phyloP scores from a whole-genome alignment of 2,329 filamentous ascomycete genomes.

The Pestalotiopsis sp. region DNA sequence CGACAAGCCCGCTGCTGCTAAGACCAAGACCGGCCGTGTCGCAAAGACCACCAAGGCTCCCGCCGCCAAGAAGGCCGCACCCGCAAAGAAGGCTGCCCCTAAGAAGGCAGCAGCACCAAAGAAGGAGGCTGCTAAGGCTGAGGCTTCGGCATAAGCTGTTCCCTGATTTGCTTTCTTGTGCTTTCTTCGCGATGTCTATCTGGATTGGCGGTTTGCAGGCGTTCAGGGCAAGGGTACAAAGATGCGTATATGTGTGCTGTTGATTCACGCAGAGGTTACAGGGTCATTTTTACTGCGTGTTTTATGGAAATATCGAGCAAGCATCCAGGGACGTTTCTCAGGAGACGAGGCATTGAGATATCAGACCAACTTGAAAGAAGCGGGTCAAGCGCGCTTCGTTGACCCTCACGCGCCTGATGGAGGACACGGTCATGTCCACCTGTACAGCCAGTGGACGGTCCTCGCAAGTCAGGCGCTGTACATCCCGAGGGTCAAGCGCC shows the following conservation, averaged over 20 bases:
- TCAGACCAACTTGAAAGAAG: neutral
- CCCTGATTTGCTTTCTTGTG: constrained; percentile 23
- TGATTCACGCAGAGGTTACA: constrained; percentile 26
- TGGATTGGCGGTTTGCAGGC: constrained; percentile 32
- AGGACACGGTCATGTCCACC: constrained; percentile 2
- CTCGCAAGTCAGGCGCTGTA: constrained; percentile 22
- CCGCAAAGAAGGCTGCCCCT: constrained; percentile 46
- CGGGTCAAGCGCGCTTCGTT: neutral
- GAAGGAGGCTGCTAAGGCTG: constrained; percentile 40
- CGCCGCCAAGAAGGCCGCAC: constrained; percentile 45
- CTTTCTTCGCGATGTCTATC: constrained; percentile 39
- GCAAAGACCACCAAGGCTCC: constrained; percentile 41
- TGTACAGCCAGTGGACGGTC: constrained; percentile 8
- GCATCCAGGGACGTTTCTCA: constrained; percentile 18
- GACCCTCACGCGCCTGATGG: neutral
- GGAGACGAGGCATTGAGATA: neutral
- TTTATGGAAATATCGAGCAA: constrained; percentile 20
- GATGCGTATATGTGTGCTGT: constrained; percentile 28
- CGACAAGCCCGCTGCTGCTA: constrained; percentile 82
- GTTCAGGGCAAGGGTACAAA: constrained; percentile 35
- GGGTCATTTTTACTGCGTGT: constrained; percentile 26
- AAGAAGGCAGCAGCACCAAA: constrained; percentile 37
- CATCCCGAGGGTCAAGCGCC: constrained; percentile 24
- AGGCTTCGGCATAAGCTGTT: constrained; percentile 23
- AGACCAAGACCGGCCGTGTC: constrained; percentile 34